phyloP scores from a whole-genome alignment of 2,329 filamentous ascomycete genomes.

The Fusarium chuoi region DNA sequence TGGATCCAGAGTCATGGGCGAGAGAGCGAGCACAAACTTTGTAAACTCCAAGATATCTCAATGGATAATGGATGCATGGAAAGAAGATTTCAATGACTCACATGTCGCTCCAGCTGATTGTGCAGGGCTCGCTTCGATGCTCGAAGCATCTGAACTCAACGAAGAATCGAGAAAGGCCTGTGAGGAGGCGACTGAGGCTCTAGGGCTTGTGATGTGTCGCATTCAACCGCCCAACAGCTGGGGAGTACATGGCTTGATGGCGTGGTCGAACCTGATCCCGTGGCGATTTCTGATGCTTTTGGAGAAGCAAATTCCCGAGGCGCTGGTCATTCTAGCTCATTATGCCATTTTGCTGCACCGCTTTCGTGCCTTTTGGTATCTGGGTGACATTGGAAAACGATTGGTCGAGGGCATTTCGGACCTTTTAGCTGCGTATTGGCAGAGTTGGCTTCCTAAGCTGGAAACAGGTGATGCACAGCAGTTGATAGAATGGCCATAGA shows the following conservation, averaged over 20 bases:
- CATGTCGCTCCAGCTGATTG: not conserved
- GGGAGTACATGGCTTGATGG: constrained; percentile 6
- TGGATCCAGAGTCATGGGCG: not conserved
- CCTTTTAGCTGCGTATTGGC: not conserved
- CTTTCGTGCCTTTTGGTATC: constrained; percentile 5
- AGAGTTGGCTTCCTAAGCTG: not conserved
- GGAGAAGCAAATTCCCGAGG: constrained; percentile 14
- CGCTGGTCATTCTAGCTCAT: constrained; percentile 17
- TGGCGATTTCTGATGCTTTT: constrained; percentile 5
- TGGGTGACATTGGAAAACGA: not conserved
- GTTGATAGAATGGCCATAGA: not conserved
- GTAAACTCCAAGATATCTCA: not conserved
- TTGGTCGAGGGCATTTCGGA: not conserved
- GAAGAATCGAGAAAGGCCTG: not conserved
- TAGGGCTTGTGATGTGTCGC: not conserved
- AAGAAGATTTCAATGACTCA: not conserved
- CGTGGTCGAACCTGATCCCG: not conserved
- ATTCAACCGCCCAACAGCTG: not conserved
- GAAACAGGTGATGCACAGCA: not conserved
- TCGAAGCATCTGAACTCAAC: constrained; percentile 2
- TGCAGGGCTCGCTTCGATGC: not conserved
- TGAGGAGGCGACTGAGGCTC: not conserved
- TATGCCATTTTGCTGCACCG: constrained; percentile 5
- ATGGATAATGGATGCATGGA: not conserved
- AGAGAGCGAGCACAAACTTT: not conserved